Evolutionary conservation across 495 filamentous ascomycete species (phyloP), one percentile per base, ranked within the genome.

Genomic region (Lasiosphaeria miniovina): DNA sequence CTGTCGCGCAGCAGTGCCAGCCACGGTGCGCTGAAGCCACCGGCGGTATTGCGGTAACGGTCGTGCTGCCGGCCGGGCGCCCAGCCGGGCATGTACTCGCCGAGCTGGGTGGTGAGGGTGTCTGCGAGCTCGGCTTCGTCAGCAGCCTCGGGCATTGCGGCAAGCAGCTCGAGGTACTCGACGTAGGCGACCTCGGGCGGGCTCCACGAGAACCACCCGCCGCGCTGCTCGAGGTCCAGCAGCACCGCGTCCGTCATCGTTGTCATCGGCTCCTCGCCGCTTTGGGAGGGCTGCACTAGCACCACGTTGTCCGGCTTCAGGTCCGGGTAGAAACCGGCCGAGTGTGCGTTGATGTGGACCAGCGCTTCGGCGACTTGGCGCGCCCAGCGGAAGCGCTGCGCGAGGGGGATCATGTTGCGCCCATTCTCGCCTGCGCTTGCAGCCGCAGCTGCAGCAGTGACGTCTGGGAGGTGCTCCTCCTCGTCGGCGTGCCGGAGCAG

Each of bases 221-320:
- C 67, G 2, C 71, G 45, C 54, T 74, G 73, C 52, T 75, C 73
- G 34, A 74, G 59, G 54, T 75, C 73, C 5, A 74, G 46, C 17
- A 75, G 55, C 7, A 74, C 67, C 1, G 60, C 57, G 36, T 67
- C 70, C 8, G 5, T 24, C n/a, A 14, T 34, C 46, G 15, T 2
- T 24, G 24, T 24, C 24, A 24, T 24, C 24, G 24, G 24, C 24
- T 24, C 24, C 24, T 24, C 24, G 24, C 24, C 24, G 24, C 24
- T 24, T 24, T 24, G 24, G 24, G 24, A 24, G 24, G 24, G 24
- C 24, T 24, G 51, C 48, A 59, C 43, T 4, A 73, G 32, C 5
- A 73, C 51, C 8, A 76, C 61, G 55, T 75, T 74, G 61, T 75
- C 71, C 0, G 68, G 74, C 51, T 74, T 75, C 17, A 76, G 43